A percentile compares a stretch with the other conserved stretches of the same genome.
Evolutionary conservation across 176 grass and related monocot species (phyloP).

Genomic region (Bothriochloa decipiens): DNA sequence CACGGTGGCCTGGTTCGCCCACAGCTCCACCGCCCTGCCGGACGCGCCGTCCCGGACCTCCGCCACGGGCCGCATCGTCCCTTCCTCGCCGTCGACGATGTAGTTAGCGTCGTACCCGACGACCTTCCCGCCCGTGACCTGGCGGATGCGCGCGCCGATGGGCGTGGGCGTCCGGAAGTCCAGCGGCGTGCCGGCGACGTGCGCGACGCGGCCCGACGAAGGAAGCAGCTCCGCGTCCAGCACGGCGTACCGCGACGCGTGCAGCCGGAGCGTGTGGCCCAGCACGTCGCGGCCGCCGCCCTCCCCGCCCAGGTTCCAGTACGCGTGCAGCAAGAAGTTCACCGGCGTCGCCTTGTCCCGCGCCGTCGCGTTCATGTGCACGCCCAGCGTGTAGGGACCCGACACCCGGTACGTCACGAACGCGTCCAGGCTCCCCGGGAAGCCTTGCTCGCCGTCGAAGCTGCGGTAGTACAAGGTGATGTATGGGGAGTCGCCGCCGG

Average conservation of each 20-base stretch:
- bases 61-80: slow-evolving; percentile 55
- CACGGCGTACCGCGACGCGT: slow-evolving; percentile 49
- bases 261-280: slow-evolving; percentile 62
- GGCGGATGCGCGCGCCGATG: slow-evolving; percentile 65
- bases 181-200: slow-evolving; percentile 61
- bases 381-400: slow-evolving; percentile 47
- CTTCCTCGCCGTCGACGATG: slow-evolving; percentile 38
- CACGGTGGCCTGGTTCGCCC: slow-evolving; percentile 72
- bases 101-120: slow-evolving; percentile 80
- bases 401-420: slow-evolving; percentile 81
- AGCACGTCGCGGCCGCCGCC: slow-evolving; percentile 61
- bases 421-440: slow-evolving; percentile 72
- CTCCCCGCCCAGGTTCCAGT: slow-evolving; percentile 82
- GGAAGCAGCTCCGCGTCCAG: slow-evolving; percentile 60
- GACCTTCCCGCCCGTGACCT: slow-evolving; percentile 38
- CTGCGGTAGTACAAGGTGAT: slow-evolving; percentile 76
- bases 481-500: slow-evolving; percentile 60
- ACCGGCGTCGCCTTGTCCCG: slow-evolving; percentile 70
- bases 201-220: slow-evolving; percentile 54
- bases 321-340: slow-evolving; percentile 70
- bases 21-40: slow-evolving; percentile 65
- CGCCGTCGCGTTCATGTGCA: slow-evolving; percentile 61
- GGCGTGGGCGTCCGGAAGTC: slow-evolving; percentile 57
- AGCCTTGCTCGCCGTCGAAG: slow-evolving; percentile 84
- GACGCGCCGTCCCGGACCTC: slow-evolving; percentile 48